Conservation (phyloP, 371 early-diverging fungal species). For the Phascolomyces articulosus region DNA sequence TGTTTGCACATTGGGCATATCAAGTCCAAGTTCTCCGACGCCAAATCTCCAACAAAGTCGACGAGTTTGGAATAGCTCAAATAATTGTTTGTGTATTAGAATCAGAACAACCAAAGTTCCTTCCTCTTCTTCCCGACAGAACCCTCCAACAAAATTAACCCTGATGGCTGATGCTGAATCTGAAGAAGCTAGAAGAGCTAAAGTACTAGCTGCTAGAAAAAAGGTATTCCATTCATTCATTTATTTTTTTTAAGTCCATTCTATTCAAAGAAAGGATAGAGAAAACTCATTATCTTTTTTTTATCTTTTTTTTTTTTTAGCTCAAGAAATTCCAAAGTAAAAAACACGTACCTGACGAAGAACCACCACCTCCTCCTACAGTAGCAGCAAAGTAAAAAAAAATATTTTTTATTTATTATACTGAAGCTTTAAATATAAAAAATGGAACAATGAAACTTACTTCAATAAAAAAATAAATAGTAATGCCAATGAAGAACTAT, state of each 20-base stretch:
- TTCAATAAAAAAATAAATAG: neutral
- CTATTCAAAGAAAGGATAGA: neutral
- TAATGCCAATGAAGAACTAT: constrained; percentile 1
- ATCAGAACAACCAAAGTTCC: neutral
- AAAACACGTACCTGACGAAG: constrained; percentile 14
- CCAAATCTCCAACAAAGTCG: no score
- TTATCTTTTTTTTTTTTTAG: constrained; percentile 13
- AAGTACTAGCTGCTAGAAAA: constrained; percentile 36
- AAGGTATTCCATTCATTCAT: constrained; percentile 18
- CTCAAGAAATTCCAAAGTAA: constrained; percentile 40
- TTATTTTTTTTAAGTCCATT: neutral
- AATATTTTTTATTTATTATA: neutral
- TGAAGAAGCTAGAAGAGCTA: constrained; percentile 38
- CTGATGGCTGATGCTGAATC: constrained; percentile 31
- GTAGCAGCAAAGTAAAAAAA: neutral
- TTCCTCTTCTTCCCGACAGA: neutral
- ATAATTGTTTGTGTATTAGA: no score
- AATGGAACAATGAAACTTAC: neutral
- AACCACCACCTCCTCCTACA: neutral
- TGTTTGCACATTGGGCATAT: neutral
- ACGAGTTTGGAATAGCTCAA: no score
- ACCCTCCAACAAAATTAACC: neutral
- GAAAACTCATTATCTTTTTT: neutral
- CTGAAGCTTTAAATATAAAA: neutral
- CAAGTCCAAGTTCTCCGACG: no score